Evolutionary conservation across 345 rosid species (phyloP), one percentile per base, ranked within the genome.

Genomic region (Lagerstroemia speciosa): DNA sequence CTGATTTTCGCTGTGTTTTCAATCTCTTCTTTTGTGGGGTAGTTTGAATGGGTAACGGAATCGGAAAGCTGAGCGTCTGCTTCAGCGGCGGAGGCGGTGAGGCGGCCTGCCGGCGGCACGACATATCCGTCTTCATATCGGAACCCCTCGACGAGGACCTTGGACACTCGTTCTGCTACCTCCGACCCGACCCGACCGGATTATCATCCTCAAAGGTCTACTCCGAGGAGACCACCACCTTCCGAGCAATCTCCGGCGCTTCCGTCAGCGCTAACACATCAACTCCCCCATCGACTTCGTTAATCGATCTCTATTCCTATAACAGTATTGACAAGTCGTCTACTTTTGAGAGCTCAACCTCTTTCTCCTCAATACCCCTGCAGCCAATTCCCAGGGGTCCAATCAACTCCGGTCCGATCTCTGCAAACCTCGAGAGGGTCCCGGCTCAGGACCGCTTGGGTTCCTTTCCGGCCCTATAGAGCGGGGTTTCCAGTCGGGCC

Each of bases 231-330:
- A 70, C 92, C 57, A 89, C 96, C 38, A 88, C 95, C 57, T 94
- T 91, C 74, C 88, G 93, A 30, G 72, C 99, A 30, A 94, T 94
- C 70, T 89, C 99, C 62, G 99, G 98, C 12, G 97, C 99, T 22
- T 94, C 99, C 30, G 87, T 94, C 5, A 94, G 99, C 68, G 99
- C 99, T 62, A 94, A 94, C 84, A 81, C 96, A 0, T 91, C 96
- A 2, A 94, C 99, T 6, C 96, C 88, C 2, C 96, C 85, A 31
- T 94, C 99, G 19, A 94, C 99, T 0, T 83, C 99, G 38, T 71
- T 89, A 3, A 50, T 84, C 60, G 97, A 94, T 60, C 77, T 90
- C 12, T 91, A 89, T 72, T 81, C 78, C 55, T 85, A 81, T 70
- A 79, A 75, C 62, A 76, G 83, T 64, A 72, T 82, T 68, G 96